Percentiles rank a stretch among this genome's conserved stretches.
Evolutionary conservation across 371 early-diverging fungal genomes (phyloP).

Genomic region (Mortierella polycephala): DNA sequence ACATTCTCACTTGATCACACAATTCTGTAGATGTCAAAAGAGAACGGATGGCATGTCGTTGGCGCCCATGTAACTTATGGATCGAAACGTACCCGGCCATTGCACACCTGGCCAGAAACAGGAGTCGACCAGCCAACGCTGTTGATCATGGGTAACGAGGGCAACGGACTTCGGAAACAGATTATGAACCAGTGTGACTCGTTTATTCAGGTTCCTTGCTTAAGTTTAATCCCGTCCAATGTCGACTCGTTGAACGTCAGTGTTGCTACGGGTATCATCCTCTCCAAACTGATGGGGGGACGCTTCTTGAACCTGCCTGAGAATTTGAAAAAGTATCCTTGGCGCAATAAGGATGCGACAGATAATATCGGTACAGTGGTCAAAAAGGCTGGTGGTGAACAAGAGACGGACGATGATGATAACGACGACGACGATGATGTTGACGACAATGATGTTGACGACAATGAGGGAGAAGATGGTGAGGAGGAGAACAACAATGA

Average conservation of each 20-base stretch:
- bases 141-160: slow-evolving; percentile 72
- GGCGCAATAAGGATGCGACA: not conserved
- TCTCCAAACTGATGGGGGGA: slow-evolving; percentile 53
- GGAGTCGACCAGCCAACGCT: slow-evolving; percentile 54
- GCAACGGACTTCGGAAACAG: slow-evolving; percentile 58
- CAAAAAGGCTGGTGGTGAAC: not conserved
- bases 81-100: slow-evolving; percentile 34
- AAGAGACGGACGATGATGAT: slow-evolving; percentile 2
- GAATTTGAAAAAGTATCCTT: slow-evolving; percentile 36
- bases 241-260: slow-evolving; percentile 74
- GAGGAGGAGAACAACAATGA: not conserved
- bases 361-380: not conserved
- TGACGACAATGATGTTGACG: not conserved
- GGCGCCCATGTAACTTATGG: slow-evolving; percentile 58
- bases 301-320: slow-evolving; percentile 38
- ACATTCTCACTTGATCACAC: not conserved
- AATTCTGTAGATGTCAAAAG: slow-evolving; percentile 27
- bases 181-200: slow-evolving; percentile 59
- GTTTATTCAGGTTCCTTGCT: slow-evolving; percentile 54
- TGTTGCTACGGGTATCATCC: slow-evolving; percentile 68
- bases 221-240: slow-evolving; percentile 20
- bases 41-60: slow-evolving; percentile 66
- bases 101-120: slow-evolving; percentile 35
- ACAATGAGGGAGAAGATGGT: slow-evolving; percentile 1
- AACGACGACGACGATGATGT: slow-evolving; percentile 9